These are phyloP conservation scores for Termitomyces sp. DNA, from an alignment of 768 basidiomycete species.

Conservation along the genomic window DNA sequence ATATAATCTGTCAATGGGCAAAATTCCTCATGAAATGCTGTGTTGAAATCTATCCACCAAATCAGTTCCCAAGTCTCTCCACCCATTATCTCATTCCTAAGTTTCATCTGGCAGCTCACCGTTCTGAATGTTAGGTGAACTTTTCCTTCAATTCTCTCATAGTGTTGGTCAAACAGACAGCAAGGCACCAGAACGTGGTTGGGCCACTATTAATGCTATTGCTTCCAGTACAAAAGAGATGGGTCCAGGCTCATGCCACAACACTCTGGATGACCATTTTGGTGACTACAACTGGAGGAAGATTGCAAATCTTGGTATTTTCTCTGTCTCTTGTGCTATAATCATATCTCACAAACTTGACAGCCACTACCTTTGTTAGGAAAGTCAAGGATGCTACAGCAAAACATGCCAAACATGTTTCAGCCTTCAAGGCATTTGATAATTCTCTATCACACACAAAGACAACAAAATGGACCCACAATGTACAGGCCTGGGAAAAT, in stretches of 20 bases:
- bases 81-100: slow-evolving; percentile 23
- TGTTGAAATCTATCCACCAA: slow-evolving; percentile 2
- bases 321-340: too few relatives aligned
- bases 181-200: slow-evolving; percentile 18
- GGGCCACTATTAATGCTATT: slow-evolving; percentile 20
- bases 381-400: slow-evolving; percentile 12
- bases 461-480: neutral
- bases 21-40: slow-evolving; percentile 17
- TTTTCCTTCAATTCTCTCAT: slow-evolving; percentile 22
- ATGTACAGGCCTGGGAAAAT: slow-evolving; percentile 6
- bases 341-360: neutral
- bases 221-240: slow-evolving; percentile 20
- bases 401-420: slow-evolving; percentile 1
- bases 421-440: slow-evolving; percentile 11
- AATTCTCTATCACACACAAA: neutral
- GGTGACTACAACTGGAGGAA: slow-evolving; percentile 25
- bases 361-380: slow-evolving; percentile 6
- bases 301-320: slow-evolving; percentile 16
- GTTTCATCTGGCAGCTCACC: slow-evolving; percentile 26
- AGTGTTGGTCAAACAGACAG: slow-evolving; percentile 15
- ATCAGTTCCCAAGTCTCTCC: neutral
- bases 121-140: slow-evolving; percentile 14
- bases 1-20: slow-evolving; percentile 27
- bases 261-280: slow-evolving; percentile 23
- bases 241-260: slow-evolving; percentile 19